Evolutionary conservation across 345 rosid genomes (phyloP).

Genomic region (Lagerstroemia speciosa): DNA sequence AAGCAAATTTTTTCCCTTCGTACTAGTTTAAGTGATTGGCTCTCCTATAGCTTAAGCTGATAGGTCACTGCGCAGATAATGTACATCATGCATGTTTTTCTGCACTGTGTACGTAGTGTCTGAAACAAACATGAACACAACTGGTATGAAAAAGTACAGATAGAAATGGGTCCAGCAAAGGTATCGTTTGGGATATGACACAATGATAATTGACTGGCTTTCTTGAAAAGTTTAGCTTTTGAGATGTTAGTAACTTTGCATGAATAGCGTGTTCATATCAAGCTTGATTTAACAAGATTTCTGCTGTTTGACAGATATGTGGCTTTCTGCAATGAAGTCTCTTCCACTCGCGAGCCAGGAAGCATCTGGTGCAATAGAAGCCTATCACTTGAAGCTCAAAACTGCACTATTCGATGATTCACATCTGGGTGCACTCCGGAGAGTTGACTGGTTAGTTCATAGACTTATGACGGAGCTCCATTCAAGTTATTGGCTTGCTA

Average conservation of each 20-base stretch:
- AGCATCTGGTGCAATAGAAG: slow-evolving; percentile 92
- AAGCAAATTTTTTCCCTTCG: background rate
- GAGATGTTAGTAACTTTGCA: too few relatives aligned
- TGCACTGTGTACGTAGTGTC: background rate
- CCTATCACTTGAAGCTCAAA: slow-evolving; percentile 91
- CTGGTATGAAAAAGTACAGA: background rate
- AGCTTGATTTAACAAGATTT: background rate
- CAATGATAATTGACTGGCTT: background rate
- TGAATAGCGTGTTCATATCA: background rate
- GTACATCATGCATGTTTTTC: background rate
- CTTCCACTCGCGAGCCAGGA: slow-evolving; percentile 98
- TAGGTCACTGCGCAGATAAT: background rate
- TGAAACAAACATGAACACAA: background rate
- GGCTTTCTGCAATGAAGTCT: slow-evolving; percentile 70
- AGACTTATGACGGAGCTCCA: slow-evolving; percentile 88
- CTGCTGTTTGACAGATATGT: slow-evolving; percentile 52
- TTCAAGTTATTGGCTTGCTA: slow-evolving; percentile 88
- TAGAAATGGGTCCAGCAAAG: background rate
- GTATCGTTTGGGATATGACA: background rate
- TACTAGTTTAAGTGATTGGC: background rate
- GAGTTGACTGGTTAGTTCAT: slow-evolving; percentile 97
- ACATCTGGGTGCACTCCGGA: slow-evolving; percentile 81
- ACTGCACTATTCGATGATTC: slow-evolving; percentile 77
- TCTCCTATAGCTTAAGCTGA: background rate
- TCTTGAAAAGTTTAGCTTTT: background rate